Conservation (phyloP, 1,139 yeast species). For the Kodamaea suecica region DNA sequence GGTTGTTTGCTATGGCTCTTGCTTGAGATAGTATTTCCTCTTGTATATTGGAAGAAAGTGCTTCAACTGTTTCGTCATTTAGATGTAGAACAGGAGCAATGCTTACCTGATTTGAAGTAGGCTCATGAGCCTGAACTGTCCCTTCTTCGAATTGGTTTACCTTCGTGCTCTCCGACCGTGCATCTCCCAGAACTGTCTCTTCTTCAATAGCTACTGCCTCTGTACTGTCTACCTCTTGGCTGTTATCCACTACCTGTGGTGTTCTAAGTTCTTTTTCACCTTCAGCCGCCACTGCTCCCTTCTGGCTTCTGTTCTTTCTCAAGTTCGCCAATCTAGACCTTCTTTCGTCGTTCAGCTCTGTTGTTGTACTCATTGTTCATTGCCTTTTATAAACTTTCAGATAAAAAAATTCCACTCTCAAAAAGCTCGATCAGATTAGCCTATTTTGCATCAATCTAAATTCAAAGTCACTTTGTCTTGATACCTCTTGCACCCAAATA, state of each 20-base stretch:
- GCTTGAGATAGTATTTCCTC: conserved; percentile 20
- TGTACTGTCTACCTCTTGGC: conserved; percentile 1
- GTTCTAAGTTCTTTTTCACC: no score
- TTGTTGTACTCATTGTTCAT: not conserved
- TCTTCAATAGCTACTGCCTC: no score
- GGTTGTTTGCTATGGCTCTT: conserved; percentile 15
- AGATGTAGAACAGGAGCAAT: conserved; percentile 14
- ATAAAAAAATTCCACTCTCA: no score
- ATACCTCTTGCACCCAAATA: no score
- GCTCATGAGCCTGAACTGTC: no score
- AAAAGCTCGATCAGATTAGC: no score
- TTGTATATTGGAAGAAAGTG: conserved; percentile 24
- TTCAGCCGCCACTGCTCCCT: conserved; percentile 1
- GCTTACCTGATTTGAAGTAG: no score
- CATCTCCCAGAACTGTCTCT: no score
- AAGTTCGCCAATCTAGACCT: conserved; percentile 25
- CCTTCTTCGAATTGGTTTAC: no score
- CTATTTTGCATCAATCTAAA: no score
- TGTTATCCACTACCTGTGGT: conserved; percentile 3
- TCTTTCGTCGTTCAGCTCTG: conserved; percentile 13
- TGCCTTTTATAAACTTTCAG: not conserved
- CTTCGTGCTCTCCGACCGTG: no score
- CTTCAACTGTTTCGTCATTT: conserved; percentile 28
- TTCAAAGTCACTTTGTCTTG: no score
- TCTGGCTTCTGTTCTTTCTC: conserved; percentile 17